Evolutionary conservation across 805 yeast species (phyloP).

Genomic region (Sugiyamaella valdiviana): DNA sequence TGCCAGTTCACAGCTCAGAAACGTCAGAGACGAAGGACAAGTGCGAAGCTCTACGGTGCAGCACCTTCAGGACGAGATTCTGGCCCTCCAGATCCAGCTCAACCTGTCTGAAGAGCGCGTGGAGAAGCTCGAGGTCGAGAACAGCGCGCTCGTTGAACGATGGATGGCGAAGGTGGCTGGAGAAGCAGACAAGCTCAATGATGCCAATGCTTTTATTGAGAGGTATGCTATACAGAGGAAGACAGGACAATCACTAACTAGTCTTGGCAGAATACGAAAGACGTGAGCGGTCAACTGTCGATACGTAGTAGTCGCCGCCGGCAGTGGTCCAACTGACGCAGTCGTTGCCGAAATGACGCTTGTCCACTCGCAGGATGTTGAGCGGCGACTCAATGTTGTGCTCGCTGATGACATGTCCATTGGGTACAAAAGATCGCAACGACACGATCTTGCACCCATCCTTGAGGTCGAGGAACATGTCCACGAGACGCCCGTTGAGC

Average conservation of each 20-base stretch:
- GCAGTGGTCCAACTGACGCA: slow-evolving; percentile 86
- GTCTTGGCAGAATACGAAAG: slow-evolving; percentile 1
- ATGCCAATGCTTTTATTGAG: slow-evolving; percentile 31
- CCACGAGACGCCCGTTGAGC: slow-evolving; percentile 61
- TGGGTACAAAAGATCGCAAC: slow-evolving; percentile 71
- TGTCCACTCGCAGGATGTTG: slow-evolving; percentile 58
- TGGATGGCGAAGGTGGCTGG: slow-evolving; percentile 52
- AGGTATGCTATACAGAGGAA: slow-evolving; percentile 4
- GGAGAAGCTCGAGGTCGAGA: slow-evolving; percentile 40
- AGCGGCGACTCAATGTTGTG: slow-evolving; percentile 51
- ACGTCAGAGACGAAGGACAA: slow-evolving; percentile 23
- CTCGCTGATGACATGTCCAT: slow-evolving; percentile 57
- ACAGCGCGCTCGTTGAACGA: slow-evolving; percentile 45
- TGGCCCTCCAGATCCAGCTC: slow-evolving; percentile 54
- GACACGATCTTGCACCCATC: slow-evolving; percentile 76
- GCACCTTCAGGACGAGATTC: slow-evolving; percentile 58
- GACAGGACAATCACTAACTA: neutral
- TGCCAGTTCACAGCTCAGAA: slow-evolving; percentile 18
- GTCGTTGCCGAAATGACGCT: slow-evolving; percentile 55
- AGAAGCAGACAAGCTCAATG: slow-evolving; percentile 59
- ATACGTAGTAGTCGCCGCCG: slow-evolving; percentile 70
- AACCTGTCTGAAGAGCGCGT: slow-evolving; percentile 39
- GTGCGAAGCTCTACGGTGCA: slow-evolving; percentile 53
- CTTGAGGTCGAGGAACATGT: slow-evolving; percentile 54
- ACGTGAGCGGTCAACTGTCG: slow-evolving; percentile 48